Percentiles rank a stretch among this genome's conserved stretches.
phyloP scores from a whole-genome alignment of 495 filamentous ascomycete species.

The Astrothelium macrocarpum region DNA sequence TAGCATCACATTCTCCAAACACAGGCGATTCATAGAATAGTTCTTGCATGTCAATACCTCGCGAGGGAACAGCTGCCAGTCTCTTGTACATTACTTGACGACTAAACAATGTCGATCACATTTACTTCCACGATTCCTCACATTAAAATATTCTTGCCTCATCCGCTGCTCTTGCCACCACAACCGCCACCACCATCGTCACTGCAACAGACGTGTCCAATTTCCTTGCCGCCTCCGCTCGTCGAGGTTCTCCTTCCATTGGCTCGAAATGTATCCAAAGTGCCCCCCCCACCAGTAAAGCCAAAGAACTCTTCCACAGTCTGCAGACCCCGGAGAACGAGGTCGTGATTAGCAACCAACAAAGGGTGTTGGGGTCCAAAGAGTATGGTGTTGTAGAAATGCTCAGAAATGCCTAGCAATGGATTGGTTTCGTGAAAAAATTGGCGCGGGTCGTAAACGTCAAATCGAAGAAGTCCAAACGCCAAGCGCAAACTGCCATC shows the following conservation, averaged over 20 bases:
- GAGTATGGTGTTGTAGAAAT: constrained; percentile 2
- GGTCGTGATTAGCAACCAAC: not conserved
- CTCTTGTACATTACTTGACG: constrained; percentile 2
- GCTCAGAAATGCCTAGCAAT: not conserved
- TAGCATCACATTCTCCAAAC: no score
- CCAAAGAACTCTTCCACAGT: not conserved
- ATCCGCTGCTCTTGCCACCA: constrained; percentile 7
- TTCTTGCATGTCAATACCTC: no score
- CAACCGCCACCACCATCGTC: not conserved
- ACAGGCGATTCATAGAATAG: no score
- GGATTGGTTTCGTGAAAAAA: not conserved
- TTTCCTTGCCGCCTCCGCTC: not conserved
- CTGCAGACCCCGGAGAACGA: not conserved
- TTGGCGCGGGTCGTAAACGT: constrained; percentile 2
- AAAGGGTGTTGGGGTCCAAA: not conserved
- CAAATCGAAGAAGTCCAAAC: not conserved
- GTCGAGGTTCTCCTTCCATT: not conserved
- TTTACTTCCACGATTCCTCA: constrained; percentile 2
- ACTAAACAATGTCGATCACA: not conserved
- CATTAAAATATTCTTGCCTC: not conserved
- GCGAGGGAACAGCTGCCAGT: not conserved
- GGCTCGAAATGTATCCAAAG: constrained; percentile 3
- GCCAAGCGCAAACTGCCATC: not conserved
- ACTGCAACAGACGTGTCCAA: not conserved
- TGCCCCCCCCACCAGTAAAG: not conserved